Evolutionary conservation across 2,329 filamentous ascomycete species (phyloP).

Genomic region (Calonectria multiphialidica): DNA sequence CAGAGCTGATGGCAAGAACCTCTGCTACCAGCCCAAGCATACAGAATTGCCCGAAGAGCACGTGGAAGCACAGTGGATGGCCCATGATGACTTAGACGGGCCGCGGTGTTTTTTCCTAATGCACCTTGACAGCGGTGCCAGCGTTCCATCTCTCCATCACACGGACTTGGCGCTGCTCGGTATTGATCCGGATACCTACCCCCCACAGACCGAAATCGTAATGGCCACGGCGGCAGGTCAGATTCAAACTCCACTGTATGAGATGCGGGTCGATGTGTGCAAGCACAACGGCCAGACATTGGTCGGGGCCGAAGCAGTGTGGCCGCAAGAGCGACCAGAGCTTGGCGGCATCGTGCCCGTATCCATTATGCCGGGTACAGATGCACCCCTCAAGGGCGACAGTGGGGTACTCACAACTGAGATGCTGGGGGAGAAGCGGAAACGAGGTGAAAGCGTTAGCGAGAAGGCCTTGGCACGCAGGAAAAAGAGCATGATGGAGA

Average conservation of each 20-base stretch:
- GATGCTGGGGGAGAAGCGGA: conserved; percentile 8
- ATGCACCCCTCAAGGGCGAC: conserved; percentile 14
- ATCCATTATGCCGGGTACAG: conserved; percentile 27
- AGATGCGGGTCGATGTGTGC: conserved; percentile 42
- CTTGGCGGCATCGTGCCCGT: conserved; percentile 42
- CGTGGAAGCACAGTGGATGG: conserved; percentile 11
- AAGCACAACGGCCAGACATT: conserved; percentile 39
- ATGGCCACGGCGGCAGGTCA: conserved; percentile 32
- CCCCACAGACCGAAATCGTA: conserved; percentile 32
- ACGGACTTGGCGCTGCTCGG: conserved; percentile 35
- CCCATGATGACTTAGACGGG: conserved; percentile 26
- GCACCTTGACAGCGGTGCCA: conserved; percentile 43
- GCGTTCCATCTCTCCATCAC: conserved; percentile 34
- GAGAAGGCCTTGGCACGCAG: conserved; percentile 33
- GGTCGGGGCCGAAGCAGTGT: conserved; percentile 39
- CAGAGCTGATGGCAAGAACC: conserved; percentile 26
- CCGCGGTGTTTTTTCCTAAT: conserved; percentile 40
- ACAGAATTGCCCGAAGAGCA: background rate
- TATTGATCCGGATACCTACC: conserved; percentile 34
- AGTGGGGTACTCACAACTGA: conserved; percentile 20
- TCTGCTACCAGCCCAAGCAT: conserved; percentile 31
- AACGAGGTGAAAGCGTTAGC: conserved; percentile 31
- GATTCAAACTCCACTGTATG: conserved; percentile 30
- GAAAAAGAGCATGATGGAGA: conserved; percentile 21
- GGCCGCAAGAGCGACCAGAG: conserved; percentile 36